phyloP scores from a whole-genome alignment of 768 basidiomycete species.

The Tephrocybe sp. region DNA sequence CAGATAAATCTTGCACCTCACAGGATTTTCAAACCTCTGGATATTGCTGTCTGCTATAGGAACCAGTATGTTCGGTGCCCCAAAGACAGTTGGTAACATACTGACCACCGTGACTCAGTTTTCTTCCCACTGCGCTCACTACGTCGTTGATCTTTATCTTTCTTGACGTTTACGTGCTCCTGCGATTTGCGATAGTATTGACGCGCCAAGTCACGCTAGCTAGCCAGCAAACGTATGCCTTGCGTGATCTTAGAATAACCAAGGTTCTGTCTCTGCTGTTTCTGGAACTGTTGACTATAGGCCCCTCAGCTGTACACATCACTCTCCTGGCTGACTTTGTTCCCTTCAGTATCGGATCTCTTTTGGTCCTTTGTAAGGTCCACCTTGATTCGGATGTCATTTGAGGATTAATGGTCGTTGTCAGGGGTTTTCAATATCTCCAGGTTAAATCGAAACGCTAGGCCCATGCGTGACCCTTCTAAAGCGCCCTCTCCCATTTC shows the following conservation, averaged over 20 bases:
- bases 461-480: not conserved
- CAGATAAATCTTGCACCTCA: not conserved
- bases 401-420: not conserved
- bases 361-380: conserved; percentile 12
- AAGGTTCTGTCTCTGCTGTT: conserved; percentile 12
- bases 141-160: conserved; percentile 8
- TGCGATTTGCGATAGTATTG: conserved; percentile 6
- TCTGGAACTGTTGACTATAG: conserved; percentile 13
- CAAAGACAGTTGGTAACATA: not conserved
- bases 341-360: conserved; percentile 13
- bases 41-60: conserved; percentile 10
- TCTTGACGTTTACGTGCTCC: conserved; percentile 7
- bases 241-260: conserved; percentile 8
- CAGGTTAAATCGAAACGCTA: not conserved
- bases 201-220: not conserved
- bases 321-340: conserved; percentile 14
- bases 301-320: conserved; percentile 12
- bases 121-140: conserved; percentile 13
- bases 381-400: not conserved
- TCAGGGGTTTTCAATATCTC: conserved; percentile 11
- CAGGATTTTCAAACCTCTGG: not conserved
- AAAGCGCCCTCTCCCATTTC: not conserved
- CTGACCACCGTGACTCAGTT: not conserved
- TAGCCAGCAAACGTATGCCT: not conserved
- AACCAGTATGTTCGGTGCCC: conserved; percentile 10